A percentile compares a stretch with the other conserved stretches of the same genome.
These are phyloP conservation scores for Fragilaria crotonensis DNA, from an alignment of 108 stramenopile species.

Conservation along the genomic window DNA sequence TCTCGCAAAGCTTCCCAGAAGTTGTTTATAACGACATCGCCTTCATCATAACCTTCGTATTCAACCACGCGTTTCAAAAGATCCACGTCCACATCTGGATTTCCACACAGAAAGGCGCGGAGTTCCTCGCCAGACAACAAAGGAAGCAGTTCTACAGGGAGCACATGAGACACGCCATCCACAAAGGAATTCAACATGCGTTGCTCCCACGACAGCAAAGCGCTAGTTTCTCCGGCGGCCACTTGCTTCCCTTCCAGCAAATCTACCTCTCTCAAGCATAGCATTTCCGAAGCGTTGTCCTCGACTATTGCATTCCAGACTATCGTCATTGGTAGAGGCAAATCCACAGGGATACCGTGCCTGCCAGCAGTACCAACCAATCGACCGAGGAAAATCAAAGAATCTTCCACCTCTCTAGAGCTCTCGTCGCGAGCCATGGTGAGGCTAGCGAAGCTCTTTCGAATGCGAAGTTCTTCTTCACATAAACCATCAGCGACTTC, in stretches of 20 bases:
- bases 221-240: slow-evolving; percentile 8
- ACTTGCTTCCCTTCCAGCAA: slow-evolving; percentile 36
- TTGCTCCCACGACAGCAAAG: slow-evolving; percentile 46
- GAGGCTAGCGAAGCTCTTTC: slow-evolving; percentile 46
- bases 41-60: slow-evolving; percentile 86
- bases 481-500: background rate
- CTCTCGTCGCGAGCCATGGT: slow-evolving; percentile 41
- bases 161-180: slow-evolving; percentile 83
- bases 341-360: slow-evolving; percentile 80
- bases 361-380: slow-evolving; percentile 87
- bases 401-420: slow-evolving; percentile 59
- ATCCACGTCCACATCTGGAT: slow-evolving; percentile 93
- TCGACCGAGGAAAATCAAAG: slow-evolving; percentile 86
- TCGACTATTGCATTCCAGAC: slow-evolving; percentile 68
- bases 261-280: slow-evolving; percentile 58
- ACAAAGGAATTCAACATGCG: slow-evolving; percentile 79
- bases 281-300: slow-evolving; percentile 21
- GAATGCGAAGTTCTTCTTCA: slow-evolving; percentile 45
- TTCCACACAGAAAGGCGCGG: slow-evolving; percentile 84
- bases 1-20: slow-evolving; percentile 94
- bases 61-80: slow-evolving; percentile 80
- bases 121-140: slow-evolving; percentile 83
- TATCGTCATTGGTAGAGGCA: slow-evolving; percentile 69
- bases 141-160: slow-evolving; percentile 87
- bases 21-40: slow-evolving; percentile 64